A percentile compares a stretch with the other conserved stretches of the same genome.
Conservation (phyloP, 257 asterid genomes). For the Solanum rostratum region DNA sequence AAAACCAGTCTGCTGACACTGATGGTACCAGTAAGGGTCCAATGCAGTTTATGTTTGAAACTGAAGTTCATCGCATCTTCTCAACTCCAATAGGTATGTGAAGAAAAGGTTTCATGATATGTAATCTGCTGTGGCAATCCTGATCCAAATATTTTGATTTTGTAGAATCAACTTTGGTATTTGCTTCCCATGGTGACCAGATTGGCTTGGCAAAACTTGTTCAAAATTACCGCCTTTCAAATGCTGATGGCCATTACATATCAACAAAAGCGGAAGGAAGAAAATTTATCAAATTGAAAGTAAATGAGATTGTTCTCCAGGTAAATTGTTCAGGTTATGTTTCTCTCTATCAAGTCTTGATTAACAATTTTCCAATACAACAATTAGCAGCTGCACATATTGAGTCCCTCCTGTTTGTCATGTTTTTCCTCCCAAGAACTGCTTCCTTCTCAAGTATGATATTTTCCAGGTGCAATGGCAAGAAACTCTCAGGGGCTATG, state of each 20-base stretch:
- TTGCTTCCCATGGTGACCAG: conserved; percentile 92
- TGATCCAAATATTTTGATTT: conserved; percentile 21
- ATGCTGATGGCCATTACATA: conserved; percentile 79
- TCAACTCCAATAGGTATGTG: conserved; percentile 87
- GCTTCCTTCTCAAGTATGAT: not conserved
- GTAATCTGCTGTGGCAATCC: conserved; percentile 9
- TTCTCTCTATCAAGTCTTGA: not conserved
- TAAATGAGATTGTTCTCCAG: conserved; percentile 88
- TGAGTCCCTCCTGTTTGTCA: not conserved
- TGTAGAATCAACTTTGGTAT: conserved; percentile 82
- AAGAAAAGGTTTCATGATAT: conserved; percentile 6
- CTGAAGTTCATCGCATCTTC: conserved; percentile 87
- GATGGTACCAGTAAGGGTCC: conserved; percentile 82
- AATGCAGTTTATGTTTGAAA: conserved; percentile 77
- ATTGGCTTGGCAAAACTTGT: conserved; percentile 82
- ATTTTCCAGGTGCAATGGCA: conserved; percentile 88
- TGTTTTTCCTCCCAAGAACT: not conserved
- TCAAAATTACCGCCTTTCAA: conserved; percentile 75
- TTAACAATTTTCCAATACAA: not conserved
- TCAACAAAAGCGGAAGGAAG: conserved; percentile 91
- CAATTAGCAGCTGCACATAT: not conserved
- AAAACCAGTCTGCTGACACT: conserved; percentile 38
- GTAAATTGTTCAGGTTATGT: conserved; percentile 25
- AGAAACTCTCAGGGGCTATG: conserved; percentile 95
- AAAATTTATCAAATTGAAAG: conserved; percentile 77